phyloP scores from a whole-genome alignment of 2,329 filamentous ascomycete species.

The Diplocarpon rosae region DNA sequence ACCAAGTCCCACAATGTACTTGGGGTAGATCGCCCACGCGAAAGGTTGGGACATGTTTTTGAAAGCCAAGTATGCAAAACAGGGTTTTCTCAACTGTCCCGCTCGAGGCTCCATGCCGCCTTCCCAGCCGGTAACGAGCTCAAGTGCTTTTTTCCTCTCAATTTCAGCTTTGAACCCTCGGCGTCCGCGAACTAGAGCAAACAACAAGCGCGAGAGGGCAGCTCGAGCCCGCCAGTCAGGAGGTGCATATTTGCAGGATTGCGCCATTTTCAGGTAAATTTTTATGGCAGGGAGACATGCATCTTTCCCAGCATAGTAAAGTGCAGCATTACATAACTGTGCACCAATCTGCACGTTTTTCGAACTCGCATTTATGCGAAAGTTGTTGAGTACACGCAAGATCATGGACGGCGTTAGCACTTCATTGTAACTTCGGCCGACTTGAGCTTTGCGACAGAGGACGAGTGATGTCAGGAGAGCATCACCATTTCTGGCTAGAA shows the following conservation, averaged over 20 bases:
- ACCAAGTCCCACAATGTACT: slow-evolving; percentile 13
- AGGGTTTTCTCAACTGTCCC: background rate
- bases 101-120: background rate
- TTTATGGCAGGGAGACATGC: slow-evolving; percentile 8
- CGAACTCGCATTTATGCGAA: slow-evolving; percentile 10
- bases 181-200: background rate
- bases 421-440: background rate
- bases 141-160: background rate
- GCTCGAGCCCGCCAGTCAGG: background rate
- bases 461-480: slow-evolving; percentile 3
- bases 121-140: slow-evolving; percentile 15
- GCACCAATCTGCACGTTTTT: slow-evolving; percentile 8
- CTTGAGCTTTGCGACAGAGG: slow-evolving; percentile 2
- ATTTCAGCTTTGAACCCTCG: background rate
- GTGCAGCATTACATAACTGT: slow-evolving; percentile 8
- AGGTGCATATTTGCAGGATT: background rate
- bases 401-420: background rate
- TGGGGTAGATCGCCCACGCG: slow-evolving; percentile 1
- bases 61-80: slow-evolving; percentile 1
- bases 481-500: slow-evolving; percentile 3
- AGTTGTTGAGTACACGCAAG: slow-evolving; percentile 12
- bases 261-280: slow-evolving; percentile 11
- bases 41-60: background rate
- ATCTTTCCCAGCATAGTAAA: slow-evolving; percentile 13
- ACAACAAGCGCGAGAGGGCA: background rate